Conservation (phyloP, 2,329 filamentous ascomycete genomes). For the Rutstroemia sp. region DNA sequence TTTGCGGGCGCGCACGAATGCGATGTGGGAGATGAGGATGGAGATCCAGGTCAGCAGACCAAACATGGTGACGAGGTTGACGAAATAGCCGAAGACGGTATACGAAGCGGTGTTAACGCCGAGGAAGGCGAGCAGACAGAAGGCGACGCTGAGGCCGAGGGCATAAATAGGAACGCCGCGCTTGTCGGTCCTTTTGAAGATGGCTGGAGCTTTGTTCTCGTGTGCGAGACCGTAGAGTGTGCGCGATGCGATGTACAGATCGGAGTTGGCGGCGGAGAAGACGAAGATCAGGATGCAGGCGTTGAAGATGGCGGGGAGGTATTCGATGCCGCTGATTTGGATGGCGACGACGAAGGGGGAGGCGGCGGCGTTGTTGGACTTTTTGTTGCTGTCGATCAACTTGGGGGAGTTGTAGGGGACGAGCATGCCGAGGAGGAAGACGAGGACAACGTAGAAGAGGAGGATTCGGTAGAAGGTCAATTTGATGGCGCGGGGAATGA, state of each 20-base stretch:
- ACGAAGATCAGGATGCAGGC: slow-evolving; percentile 62
- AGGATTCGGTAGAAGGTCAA: slow-evolving; percentile 55
- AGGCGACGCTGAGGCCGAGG: slow-evolving; percentile 37
- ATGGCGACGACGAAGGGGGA: slow-evolving; percentile 52
- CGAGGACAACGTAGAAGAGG: slow-evolving; percentile 54
- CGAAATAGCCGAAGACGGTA: slow-evolving; percentile 63
- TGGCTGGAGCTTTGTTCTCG: slow-evolving; percentile 55
- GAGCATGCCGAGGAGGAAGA: slow-evolving; percentile 52
- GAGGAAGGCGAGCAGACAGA: slow-evolving; percentile 63
- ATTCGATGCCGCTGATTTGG: slow-evolving; percentile 54
- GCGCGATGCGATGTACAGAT: slow-evolving; percentile 60
- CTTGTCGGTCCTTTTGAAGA: slow-evolving; percentile 50
- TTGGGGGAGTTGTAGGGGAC: slow-evolving; percentile 56
- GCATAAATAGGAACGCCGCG: slow-evolving; percentile 44
- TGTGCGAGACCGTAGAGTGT: slow-evolving; percentile 62
- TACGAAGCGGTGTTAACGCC: slow-evolving; percentile 50
- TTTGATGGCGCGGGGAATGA: slow-evolving; percentile 56
- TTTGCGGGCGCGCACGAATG: slow-evolving; percentile 54
- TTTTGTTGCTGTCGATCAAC: slow-evolving; percentile 43
- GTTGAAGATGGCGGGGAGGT: slow-evolving; percentile 61
- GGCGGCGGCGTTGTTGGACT: slow-evolving; percentile 33
- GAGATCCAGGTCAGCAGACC: slow-evolving; percentile 29
- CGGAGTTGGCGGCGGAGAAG: slow-evolving; percentile 51
- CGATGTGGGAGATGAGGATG: slow-evolving; percentile 58
- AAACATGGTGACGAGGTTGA: slow-evolving; percentile 50